These are phyloP conservation scores for Candida ulmi DNA, from an alignment of 805 yeast genomes.

Conservation along the genomic window DNA sequence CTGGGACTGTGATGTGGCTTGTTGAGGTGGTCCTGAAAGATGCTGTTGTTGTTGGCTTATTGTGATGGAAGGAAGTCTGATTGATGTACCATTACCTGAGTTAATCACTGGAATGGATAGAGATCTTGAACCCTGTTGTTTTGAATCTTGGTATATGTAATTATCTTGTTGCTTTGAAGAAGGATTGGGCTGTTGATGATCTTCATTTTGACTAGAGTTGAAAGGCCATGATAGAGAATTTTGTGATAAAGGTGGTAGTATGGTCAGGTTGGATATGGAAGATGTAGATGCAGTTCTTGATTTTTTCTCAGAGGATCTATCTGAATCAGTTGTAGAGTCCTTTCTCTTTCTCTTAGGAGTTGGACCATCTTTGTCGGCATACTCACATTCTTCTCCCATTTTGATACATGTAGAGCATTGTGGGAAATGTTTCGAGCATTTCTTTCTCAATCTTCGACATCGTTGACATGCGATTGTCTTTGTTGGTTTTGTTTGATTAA, in stretches of 20 bases:
- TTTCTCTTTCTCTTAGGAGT: conserved; percentile 1
- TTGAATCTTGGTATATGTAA: conserved; percentile 2
- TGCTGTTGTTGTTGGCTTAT: conserved; percentile 2
- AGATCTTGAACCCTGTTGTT: neutral
- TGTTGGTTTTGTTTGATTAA: conserved; percentile 7
- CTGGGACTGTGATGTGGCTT: neutral
- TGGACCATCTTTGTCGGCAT: conserved; percentile 16
- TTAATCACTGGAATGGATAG: conserved; percentile 3
- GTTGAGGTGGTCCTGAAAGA: too few species aligned
- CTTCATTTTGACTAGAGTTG: neutral
- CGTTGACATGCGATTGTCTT: conserved; percentile 22
- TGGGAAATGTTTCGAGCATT: conserved; percentile 46
- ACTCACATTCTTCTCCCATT: conserved; percentile 29
- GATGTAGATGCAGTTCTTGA: neutral
- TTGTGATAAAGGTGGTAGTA: conserved; percentile 1
- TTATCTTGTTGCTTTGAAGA: conserved; percentile 2
- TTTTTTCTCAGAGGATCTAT: neutral
- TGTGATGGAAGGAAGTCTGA: conserved; percentile 12
- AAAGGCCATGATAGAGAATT: neutral
- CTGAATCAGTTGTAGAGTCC: neutral
- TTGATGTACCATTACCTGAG: conserved; percentile 3
- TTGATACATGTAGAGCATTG: conserved; percentile 44
- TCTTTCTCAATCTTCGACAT: conserved; percentile 33
- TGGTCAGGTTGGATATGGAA: neutral
- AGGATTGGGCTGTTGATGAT: neutral